Evolutionary conservation across 2,329 filamentous ascomycete species (phyloP), one percentile per base, ranked within the genome.

Genomic region (Aspergillus hiratsukae): DNA sequence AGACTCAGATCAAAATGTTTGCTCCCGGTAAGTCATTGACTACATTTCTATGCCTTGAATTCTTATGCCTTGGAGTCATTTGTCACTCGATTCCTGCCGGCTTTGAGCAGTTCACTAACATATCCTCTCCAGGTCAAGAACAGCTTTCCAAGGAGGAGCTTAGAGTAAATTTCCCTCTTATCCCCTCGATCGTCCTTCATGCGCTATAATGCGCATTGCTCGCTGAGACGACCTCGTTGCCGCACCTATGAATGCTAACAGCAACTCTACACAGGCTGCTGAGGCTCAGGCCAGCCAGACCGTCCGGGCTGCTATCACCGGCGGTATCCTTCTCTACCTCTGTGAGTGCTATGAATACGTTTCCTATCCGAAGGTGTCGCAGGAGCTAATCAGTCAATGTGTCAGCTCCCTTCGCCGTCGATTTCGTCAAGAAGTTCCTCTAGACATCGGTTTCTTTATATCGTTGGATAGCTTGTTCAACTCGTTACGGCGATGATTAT

Each of bases 311-410:
- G 82, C 81, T 51, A 69, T 81, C 57, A 76, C 77, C 48, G 78
- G 80, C 54, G 83, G 81, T 63, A 69, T 82, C 51, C 71, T 85
- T 28, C 78, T 87, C 51, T 87, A 87, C 73, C 77, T 87, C 51
- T 85, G 84, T 87, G 79, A 61, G 83, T 67, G 45, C 7, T 4
- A 17, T 31, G 8, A 19, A 6, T 17, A 19, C 11, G 4, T 19
- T 10, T 53, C 14, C n/a, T 31, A 45, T 45, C 7, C 19, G 17
- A 10, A 45, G 41, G 21, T 23, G 5, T 37, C 29, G 17, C 29
- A 11, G 27, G 6, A 17, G 11, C 23, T 25, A 35, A 40, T 19
- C 3, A 1, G 25, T 29, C 46, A 10, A 4, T 6, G 14, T 10
- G 14, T 46, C 53, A 81, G 78, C 78, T 48, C 78, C 78, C 51